phyloP scores from a whole-genome alignment of 345 rosid species.

The Hypericum perforatum region DNA sequence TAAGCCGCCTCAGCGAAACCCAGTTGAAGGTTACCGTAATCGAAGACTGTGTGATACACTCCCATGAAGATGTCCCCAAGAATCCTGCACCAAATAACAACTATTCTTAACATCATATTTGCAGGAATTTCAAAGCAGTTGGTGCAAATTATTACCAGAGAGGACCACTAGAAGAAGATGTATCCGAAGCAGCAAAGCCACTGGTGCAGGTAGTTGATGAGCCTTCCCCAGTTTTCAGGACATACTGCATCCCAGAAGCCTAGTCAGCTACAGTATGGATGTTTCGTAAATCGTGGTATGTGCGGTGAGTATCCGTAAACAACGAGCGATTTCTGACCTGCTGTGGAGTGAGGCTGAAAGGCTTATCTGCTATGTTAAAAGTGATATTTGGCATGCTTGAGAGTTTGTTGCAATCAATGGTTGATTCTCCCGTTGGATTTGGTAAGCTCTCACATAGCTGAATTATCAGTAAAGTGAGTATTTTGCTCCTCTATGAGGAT shows the following conservation, averaged over 20 bases:
- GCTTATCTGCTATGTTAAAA: conserved; percentile 50
- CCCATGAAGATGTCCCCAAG: conserved; percentile 81
- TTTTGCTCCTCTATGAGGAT: too few species aligned
- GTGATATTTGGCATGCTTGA: conserved; percentile 46
- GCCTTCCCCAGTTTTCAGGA: conserved; percentile 52
- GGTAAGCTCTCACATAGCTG: conserved; percentile 68
- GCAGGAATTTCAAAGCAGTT: neutral
- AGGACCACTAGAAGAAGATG: conserved; percentile 65
- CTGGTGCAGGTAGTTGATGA: conserved; percentile 46
- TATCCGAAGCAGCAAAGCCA: conserved; percentile 52
- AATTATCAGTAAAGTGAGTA: too few species aligned
- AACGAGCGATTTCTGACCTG: conserved; percentile 33
- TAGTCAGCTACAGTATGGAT: neutral
- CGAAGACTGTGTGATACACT: conserved; percentile 66
- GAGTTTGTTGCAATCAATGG: conserved; percentile 38
- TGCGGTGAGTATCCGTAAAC: neutral
- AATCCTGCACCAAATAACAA: conserved; percentile 35
- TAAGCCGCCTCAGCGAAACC: conserved; percentile 65
- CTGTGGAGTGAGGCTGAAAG: conserved; percentile 52
- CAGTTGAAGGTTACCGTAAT: conserved; percentile 44
- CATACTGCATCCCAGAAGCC: conserved; percentile 36
- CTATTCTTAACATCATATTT: neutral
- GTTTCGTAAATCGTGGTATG: neutral
- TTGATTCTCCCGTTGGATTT: conserved; percentile 55
- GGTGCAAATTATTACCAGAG: conserved; percentile 32